phyloP scores from a whole-genome alignment of 192 early-diverging fungal genomes.

The Entophlyctis luteolus region DNA sequence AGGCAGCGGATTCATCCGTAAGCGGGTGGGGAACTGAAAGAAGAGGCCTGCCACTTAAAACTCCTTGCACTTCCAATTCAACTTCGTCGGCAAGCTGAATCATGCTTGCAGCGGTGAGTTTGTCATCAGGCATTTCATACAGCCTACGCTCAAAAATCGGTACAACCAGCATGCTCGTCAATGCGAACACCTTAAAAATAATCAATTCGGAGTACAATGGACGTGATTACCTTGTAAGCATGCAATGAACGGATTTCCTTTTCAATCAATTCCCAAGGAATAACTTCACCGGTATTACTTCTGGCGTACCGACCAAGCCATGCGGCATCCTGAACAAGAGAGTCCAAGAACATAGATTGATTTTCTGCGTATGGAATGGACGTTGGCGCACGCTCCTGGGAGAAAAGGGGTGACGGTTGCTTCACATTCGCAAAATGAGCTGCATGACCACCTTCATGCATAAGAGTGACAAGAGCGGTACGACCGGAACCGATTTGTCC shows the following conservation, averaged over 20 bases:
- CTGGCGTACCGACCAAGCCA: conserved; percentile 37
- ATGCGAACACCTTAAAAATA: conserved; percentile 29
- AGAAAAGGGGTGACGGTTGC: conserved; percentile 33
- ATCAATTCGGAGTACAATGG: too few relatives aligned
- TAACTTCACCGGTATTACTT: conserved; percentile 24
- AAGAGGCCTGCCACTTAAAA: conserved; percentile 22
- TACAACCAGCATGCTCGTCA: conserved; percentile 36
- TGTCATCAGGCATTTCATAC: conserved; percentile 36
- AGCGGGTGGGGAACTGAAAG: conserved; percentile 34
- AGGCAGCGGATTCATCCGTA: conserved; percentile 32
- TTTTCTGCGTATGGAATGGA: conserved; percentile 39
- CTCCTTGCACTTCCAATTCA: conserved; percentile 36
- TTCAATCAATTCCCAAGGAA: conserved; percentile 40
- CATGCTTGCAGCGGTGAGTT: conserved; percentile 28
- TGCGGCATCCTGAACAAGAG: conserved; percentile 30
- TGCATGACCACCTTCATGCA: conserved; percentile 37
- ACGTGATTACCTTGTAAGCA: conserved; percentile 32
- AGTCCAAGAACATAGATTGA: conserved; percentile 39
- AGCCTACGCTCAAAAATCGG: conserved; percentile 33
- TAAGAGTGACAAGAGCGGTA: conserved; percentile 33
- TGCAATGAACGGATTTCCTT: conserved; percentile 20
- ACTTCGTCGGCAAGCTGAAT: conserved; percentile 36
- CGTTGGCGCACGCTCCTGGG: conserved; percentile 38
- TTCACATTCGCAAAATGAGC: conserved; percentile 38
- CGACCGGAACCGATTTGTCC: conserved; percentile 31